Percentiles rank a stretch among this genome's conserved stretches.
These are phyloP conservation scores for Curvularia verruculosa DNA, from an alignment of 2,329 filamentous ascomycete genomes.

Conservation along the genomic window DNA sequence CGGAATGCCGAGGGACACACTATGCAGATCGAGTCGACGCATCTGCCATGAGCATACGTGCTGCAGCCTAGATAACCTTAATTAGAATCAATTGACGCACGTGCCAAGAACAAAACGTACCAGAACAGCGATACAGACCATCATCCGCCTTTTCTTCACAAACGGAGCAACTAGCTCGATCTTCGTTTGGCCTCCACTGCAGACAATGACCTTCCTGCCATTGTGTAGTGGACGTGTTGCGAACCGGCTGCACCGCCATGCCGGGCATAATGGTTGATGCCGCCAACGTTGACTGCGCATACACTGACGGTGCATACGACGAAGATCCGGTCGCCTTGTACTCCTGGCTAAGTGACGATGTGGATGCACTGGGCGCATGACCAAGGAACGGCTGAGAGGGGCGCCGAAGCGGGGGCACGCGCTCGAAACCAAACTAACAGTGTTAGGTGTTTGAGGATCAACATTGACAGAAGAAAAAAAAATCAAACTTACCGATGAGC, in stretches of 20 bases:
- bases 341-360: conserved; percentile 64
- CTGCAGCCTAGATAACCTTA: conserved; percentile 57
- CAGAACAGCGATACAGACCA: conserved; percentile 74
- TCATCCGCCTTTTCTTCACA: conserved; percentile 78
- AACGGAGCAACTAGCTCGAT: conserved; percentile 68
- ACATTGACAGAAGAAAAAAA: conserved; percentile 10
- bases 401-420: conserved; percentile 68
- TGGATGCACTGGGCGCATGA: conserved; percentile 68
- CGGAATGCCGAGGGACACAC: conserved; percentile 71
- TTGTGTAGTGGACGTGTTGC: conserved; percentile 77
- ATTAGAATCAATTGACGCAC: conserved; percentile 27
- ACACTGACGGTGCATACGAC: conserved; percentile 78
- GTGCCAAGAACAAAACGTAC: conserved; percentile 45
- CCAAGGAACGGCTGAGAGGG: conserved; percentile 71
- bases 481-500: conserved; percentile 69
- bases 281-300: conserved; percentile 83
- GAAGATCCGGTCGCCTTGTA: conserved; percentile 59
- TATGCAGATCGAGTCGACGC: conserved; percentile 65
- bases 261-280: conserved; percentile 87
- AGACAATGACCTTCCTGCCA: conserved; percentile 89
- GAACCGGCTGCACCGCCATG: conserved; percentile 78
- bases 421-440: conserved; percentile 73
- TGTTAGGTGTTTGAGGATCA: conserved; percentile 32
- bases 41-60: conserved; percentile 63
- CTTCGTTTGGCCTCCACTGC: conserved; percentile 67